A percentile compares a stretch with the other conserved stretches of the same genome.
Conservation (phyloP, 805 yeast species). For the Tetrapisispora arboricola region DNA sequence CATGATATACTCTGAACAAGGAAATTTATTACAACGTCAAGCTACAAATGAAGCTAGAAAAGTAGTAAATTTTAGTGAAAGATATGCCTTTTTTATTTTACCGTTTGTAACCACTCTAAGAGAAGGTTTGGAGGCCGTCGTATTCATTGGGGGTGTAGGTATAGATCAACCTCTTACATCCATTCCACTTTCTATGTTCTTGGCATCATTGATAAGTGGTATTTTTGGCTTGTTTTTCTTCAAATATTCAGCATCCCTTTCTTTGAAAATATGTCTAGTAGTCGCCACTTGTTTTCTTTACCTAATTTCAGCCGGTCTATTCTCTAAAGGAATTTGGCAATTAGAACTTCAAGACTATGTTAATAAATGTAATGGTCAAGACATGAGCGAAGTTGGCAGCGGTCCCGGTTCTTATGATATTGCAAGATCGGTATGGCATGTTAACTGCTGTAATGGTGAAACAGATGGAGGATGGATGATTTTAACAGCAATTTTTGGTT, state of each 20-base stretch:
- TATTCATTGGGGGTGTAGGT: conserved; percentile 83
- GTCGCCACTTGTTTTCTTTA: conserved; percentile 72
- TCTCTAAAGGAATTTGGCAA: conserved; percentile 86
- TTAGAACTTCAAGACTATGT: conserved; percentile 72
- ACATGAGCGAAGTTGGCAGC: conserved; percentile 77
- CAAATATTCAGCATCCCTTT: conserved; percentile 67
- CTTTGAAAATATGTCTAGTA: conserved; percentile 64
- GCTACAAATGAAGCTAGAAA: conserved; percentile 19
- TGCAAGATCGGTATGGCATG: conserved; percentile 77
- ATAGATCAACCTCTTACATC: conserved; percentile 58
- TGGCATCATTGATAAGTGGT: conserved; percentile 51
- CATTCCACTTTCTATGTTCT: conserved; percentile 50
- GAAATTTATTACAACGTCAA: conserved; percentile 10
- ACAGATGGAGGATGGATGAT: conserved; percentile 93
- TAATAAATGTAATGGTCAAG: conserved; percentile 66
- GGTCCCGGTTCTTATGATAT: conserved; percentile 93
- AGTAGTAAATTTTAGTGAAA: conserved; percentile 34
- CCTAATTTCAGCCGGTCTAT: conserved; percentile 75
- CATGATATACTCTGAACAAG: conserved; percentile 27
- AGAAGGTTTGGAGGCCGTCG: conserved; percentile 88
- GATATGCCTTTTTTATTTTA: conserved; percentile 61
- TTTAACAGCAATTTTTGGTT: conserved; percentile 77
- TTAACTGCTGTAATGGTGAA: conserved; percentile 86
- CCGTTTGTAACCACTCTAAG: conserved; percentile 82
- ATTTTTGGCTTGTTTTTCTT: conserved; percentile 59